A percentile compares a stretch with the other conserved stretches of the same genome.
Conservation (phyloP, 257 asterid species). For the Lycium barbarum region DNA sequence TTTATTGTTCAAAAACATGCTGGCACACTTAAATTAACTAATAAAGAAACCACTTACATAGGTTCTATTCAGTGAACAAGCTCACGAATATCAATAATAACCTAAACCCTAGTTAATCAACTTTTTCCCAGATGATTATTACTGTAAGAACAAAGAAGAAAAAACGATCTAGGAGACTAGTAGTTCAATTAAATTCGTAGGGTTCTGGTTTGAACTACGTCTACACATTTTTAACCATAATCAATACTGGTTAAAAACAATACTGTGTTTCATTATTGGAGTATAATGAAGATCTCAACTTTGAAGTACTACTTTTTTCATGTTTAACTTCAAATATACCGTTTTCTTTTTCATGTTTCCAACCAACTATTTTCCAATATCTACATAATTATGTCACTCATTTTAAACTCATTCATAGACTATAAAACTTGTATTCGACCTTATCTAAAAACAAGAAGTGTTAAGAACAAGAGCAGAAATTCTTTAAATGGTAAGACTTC, state of each 20-base stretch:
- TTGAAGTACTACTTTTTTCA: too few relatives aligned
- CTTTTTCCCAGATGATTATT: not conserved
- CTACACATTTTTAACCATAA: not conserved
- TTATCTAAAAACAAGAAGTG: too few relatives aligned
- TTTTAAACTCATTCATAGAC: not conserved
- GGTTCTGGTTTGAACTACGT: not conserved
- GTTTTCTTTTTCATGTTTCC: not conserved
- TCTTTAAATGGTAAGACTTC: too few relatives aligned
- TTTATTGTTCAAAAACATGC: not conserved
- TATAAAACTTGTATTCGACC: too few relatives aligned
- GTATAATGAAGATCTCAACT: too few relatives aligned
- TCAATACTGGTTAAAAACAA: too few relatives aligned
- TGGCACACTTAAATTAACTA: not conserved
- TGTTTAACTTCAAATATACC: too few relatives aligned
- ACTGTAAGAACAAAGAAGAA: not conserved
- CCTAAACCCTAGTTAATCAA: not conserved
- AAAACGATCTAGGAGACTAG: not conserved
- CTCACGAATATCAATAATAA: slow-evolving; percentile 44
- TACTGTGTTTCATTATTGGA: not conserved
- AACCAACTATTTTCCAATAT: not conserved
- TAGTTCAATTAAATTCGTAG: not conserved
- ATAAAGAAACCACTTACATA: slow-evolving; percentile 16
- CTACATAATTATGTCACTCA: not conserved
- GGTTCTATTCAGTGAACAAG: slow-evolving; percentile 32
- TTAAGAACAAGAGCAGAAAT: too few relatives aligned